Evolutionary conservation across 176 grass and related monocot species (phyloP), one percentile per base, ranked within the genome.

Genomic region (Calamus simplicifolius): DNA sequence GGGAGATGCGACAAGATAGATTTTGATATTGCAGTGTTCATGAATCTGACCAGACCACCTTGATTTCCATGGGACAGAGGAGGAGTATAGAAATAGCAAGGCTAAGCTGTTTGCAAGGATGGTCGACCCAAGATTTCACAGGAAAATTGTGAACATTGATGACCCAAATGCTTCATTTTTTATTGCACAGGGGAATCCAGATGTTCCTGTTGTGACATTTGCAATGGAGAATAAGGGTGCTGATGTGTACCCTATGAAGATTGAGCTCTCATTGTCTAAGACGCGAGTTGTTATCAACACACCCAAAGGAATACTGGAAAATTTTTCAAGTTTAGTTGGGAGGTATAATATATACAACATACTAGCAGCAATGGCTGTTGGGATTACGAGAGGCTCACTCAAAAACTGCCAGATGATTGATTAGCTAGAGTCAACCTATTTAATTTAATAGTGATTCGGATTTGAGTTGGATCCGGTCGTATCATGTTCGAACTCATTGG

Each of bases 301-400:
- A 13, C 92, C 92, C 5, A 77, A 80, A 15, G 86, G 92, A 26
- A 96, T 90, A 56, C 83, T 96, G 23, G 92, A 96, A 57, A 90
- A 90, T 10, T 96, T 86, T 18, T 96, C 92, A 29, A 83, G 92
- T 52, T 80, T 96, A 18, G 83, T 96, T 65, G 87, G 92, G 54
- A 87, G 69, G 35, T 74, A 88, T 16, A 96, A 90, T 61, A 76
- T 96, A 49, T 96, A 90, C 72, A 90, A 64, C n/a, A 88, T 96
- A 69, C 87, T 96, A 76, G 92, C 87, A n/a, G 82, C 92, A 71
- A 87, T 96, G 6, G 87, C 92, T 71, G 92, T 96, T 69, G 92
- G 92, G 48, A 69, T 96, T 77, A n/a, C n/a, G n/a, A n/a, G n/a
- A n/a, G n/a, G n/a, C n/a, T n/a, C n/a, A n/a, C n/a, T n/a, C n/a